Percentiles rank a stretch among this genome's conserved stretches.
These are phyloP conservation scores for Pestalotiopsis sp. DNA, from an alignment of 2,329 filamentous ascomycete species.

Conservation along the genomic window DNA sequence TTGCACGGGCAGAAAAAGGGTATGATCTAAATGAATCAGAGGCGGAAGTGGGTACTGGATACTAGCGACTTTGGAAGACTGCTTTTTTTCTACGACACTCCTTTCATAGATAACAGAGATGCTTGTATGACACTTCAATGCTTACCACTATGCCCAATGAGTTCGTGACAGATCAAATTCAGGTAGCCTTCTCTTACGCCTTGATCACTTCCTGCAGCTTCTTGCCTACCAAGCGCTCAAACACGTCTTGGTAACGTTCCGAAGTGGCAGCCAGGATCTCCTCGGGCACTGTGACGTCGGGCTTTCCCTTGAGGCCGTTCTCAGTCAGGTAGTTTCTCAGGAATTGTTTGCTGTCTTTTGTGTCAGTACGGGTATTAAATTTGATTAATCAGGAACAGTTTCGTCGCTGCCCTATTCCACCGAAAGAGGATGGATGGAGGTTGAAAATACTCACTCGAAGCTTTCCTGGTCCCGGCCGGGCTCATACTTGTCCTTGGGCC, in stretches of 20 bases:
- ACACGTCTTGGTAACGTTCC: slow-evolving; percentile 71
- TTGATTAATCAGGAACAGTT: neutral
- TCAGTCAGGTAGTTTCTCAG: slow-evolving; percentile 79
- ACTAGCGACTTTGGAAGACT: neutral
- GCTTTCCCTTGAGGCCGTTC: slow-evolving; percentile 74
- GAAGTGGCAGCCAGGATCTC: slow-evolving; percentile 73
- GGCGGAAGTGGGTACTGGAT: neutral
- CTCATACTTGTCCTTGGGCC: slow-evolving; percentile 74
- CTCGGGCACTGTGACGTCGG: slow-evolving; percentile 71
- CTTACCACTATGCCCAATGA: neutral
- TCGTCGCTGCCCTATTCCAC: neutral
- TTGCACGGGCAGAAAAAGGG: neutral
- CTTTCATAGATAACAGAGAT: neutral
- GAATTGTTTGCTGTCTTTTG: slow-evolving; percentile 72
- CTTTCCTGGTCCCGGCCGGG: slow-evolving; percentile 76
- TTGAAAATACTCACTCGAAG: slow-evolving; percentile 44
- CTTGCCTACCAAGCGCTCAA: slow-evolving; percentile 13
- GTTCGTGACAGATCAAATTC: neutral
- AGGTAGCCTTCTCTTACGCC: neutral
- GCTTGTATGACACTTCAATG: neutral
- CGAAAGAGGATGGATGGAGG: neutral
- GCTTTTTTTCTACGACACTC: neutral
- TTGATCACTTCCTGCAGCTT: slow-evolving; percentile 14
- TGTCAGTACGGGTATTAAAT: neutral
- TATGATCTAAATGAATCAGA: neutral